phyloP scores from a whole-genome alignment of 352 stramenopile genomes.

The Globisporangium lucens region DNA sequence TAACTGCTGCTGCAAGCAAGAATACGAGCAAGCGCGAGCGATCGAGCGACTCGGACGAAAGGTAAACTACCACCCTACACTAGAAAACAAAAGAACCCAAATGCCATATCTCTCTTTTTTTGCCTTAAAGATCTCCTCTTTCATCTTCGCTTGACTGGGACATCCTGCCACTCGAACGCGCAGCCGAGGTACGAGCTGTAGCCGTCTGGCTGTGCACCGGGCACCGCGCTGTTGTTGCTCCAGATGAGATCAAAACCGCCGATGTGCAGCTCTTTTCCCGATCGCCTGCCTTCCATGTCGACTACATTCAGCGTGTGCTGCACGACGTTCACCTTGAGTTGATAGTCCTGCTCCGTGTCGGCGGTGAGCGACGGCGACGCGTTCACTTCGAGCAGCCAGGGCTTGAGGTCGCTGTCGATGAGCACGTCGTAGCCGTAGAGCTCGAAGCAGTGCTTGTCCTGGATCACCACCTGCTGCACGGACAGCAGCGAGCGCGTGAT shows the following conservation, averaged over 20 bases:
- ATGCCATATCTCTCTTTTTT: slow-evolving; percentile 1
- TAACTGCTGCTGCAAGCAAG: neutral
- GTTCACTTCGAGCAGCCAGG: slow-evolving; percentile 88
- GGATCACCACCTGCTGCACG: slow-evolving; percentile 86
- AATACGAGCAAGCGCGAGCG: neutral
- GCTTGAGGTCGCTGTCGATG: slow-evolving; percentile 77
- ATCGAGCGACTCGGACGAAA: neutral
- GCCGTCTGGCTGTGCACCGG: slow-evolving; percentile 36
- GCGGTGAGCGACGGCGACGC: slow-evolving; percentile 54
- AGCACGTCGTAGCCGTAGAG: slow-evolving; percentile 90
- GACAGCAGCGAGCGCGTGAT: slow-evolving; percentile 80
- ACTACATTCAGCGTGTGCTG: slow-evolving; percentile 87
- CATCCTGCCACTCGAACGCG: slow-evolving; percentile 34
- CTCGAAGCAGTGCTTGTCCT: slow-evolving; percentile 89
- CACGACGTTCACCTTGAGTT: slow-evolving; percentile 85
- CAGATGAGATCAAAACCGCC: slow-evolving; percentile 76
- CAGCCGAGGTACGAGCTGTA: slow-evolving; percentile 66
- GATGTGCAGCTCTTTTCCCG: slow-evolving; percentile 44
- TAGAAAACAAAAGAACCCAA: slow-evolving; percentile 8
- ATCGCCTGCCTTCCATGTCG: slow-evolving; percentile 63
- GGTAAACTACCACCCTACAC: slow-evolving; percentile 1
- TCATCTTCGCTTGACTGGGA: slow-evolving; percentile 16
- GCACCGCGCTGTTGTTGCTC: slow-evolving; percentile 36
- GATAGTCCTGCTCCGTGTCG: slow-evolving; percentile 76
- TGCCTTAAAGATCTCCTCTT: neutral